Base-by-base conservation (phyloP, 495 filamentous ascomycete species). In the Penicillium diatomitis region DNA sequence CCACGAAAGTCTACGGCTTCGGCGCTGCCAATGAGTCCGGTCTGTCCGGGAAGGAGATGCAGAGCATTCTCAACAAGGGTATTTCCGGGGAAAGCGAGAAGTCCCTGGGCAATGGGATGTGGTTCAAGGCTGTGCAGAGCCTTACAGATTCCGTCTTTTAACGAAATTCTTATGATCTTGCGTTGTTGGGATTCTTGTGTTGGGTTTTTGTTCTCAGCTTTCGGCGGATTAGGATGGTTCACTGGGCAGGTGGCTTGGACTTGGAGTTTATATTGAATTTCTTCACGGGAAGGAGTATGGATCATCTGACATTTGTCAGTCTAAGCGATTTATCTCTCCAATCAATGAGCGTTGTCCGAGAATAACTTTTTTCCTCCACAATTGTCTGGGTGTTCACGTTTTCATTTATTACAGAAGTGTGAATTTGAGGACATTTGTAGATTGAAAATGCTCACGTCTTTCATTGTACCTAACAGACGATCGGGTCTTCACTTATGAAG, bases 1-100 rank as follows among this genome's bases (percentile, higher is more conserved):
- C 70, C 6, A 72, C 63, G 34, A 74, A 74, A 47, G 63, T 74
- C 44, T 74, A 74, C 38, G 71, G 71, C 6, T 74, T 74, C 35
- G 67, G 63, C 7, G 44, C 54, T 7, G 57, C 44, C 2, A 67
- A 59, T 36, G 57, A 60, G 38, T 58, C 56, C 1, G 66, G 64
- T 28, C 43, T 69, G 0, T 62, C 71, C 0, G 65, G 69, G 27
- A 55, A 53, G 6, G 65, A 74, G 32, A 67, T 74, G 63, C 62
- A 60, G 41, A 61, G 51, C 44, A 67, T 72, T 30, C 62, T 74
- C 6, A 50, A 52, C 38, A 64, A 64, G 43, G 60, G 62, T 7
- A 54, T 74, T 27, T 52, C 44, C 4, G 54, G 46, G 41, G 47
- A 51, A 29, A 54, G 61, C 6, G 52, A 52, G 3, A 11, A 47